These are phyloP conservation scores for barrel medic (Medicago truncatula) DNA, from an alignment of 306 rosid species.

Conservation along the genomic window MtrunA17r5.0-ANR NC_053048.1:39339501-39340000, in stretches of 20 bases:
- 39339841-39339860: constrained; percentile 31
- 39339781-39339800: constrained; percentile 18
- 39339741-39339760: constrained; percentile 12
- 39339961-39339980: constrained; percentile 20
- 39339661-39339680: background rate
- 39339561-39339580: no score
- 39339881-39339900: constrained; percentile 29
- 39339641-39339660: background rate
- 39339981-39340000: background rate
- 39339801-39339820: constrained; percentile 24
- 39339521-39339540: no score
- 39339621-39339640: no score
- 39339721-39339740: constrained; percentile 4
- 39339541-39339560: no score
- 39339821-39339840: constrained; percentile 13
- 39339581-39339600: no score
- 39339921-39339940: constrained; percentile 11
- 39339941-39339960: background rate
- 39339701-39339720: constrained; percentile 23
- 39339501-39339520: no score
- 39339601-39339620: no score
- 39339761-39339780: constrained; percentile 25
- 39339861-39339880: constrained; percentile 18
- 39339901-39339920: constrained; percentile 1
- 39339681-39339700: constrained; percentile 40